Conservation (phyloP, 352 stramenopile genomes). For the Globisporangium sylvaticum region DNA sequence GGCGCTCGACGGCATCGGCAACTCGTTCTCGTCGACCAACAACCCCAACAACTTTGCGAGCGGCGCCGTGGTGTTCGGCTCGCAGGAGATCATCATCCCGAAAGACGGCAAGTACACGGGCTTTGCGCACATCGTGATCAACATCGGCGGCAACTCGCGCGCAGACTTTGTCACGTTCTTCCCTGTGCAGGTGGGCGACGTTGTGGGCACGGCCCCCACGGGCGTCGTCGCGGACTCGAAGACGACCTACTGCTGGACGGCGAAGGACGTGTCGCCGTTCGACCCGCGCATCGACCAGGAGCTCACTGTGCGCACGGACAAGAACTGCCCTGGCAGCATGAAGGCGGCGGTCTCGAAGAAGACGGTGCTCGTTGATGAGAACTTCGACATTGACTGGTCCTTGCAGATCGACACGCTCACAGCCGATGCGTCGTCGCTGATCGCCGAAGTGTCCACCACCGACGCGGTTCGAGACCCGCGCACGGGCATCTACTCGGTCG, state of each 20-base stretch:
- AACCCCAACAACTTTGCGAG: slow-evolving; percentile 65
- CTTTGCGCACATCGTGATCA: slow-evolving; percentile 66
- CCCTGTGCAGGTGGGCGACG: slow-evolving; percentile 64
- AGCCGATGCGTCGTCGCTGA: slow-evolving; percentile 44
- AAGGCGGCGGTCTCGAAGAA: slow-evolving; percentile 51
- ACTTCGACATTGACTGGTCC: slow-evolving; percentile 54
- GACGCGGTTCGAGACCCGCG: slow-evolving; percentile 49
- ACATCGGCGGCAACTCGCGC: slow-evolving; percentile 56
- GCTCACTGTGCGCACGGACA: slow-evolving; percentile 58
- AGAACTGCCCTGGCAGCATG: slow-evolving; percentile 67
- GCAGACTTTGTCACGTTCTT: slow-evolving; percentile 81
- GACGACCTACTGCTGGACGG: slow-evolving; percentile 76
- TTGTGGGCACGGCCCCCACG: slow-evolving; percentile 42
- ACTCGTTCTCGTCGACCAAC: slow-evolving; percentile 61
- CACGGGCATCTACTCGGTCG: slow-evolving; percentile 52
- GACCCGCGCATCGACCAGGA: slow-evolving; percentile 45
- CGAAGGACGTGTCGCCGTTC: slow-evolving; percentile 52
- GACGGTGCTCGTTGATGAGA: slow-evolving; percentile 41
- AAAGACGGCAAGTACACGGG: slow-evolving; percentile 81
- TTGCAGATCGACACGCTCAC: slow-evolving; percentile 55
- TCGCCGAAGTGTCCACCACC: slow-evolving; percentile 61
- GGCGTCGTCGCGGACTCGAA: slow-evolving; percentile 53
- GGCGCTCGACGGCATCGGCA: slow-evolving; percentile 33
- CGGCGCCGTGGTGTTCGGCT: slow-evolving; percentile 53
- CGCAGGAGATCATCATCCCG: slow-evolving; percentile 58